Conservation (phyloP, 768 basidiomycete genomes). For the Mycena belliarum region DNA sequence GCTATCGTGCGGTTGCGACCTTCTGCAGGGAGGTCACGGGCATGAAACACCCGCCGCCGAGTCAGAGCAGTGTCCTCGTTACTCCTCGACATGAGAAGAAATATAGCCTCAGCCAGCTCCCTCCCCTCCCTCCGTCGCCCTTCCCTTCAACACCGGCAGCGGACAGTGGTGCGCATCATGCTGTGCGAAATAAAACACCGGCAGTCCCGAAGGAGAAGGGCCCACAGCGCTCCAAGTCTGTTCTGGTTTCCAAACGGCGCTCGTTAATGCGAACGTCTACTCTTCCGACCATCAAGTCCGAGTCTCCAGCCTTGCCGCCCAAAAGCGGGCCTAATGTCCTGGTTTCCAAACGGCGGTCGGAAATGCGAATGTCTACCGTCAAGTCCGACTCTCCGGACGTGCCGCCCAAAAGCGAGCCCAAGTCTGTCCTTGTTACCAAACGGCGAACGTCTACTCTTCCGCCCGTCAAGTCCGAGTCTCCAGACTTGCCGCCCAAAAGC, state of each 20-base stretch:
- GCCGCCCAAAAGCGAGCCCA: background rate
- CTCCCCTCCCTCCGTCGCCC: conserved; percentile 18
- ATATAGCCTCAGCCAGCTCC: conserved; percentile 14
- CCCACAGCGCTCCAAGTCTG: conserved; percentile 11
- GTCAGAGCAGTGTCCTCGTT: conserved; percentile 6
- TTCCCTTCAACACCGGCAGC: background rate
- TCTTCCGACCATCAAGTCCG: conserved; percentile 1
- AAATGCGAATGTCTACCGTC: conserved; percentile 14
- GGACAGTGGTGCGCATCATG: background rate
- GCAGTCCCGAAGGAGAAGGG: background rate
- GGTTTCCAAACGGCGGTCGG: conserved; percentile 6
- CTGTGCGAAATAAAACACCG: background rate
- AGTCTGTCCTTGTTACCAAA: too few species aligned
- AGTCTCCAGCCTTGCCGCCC: background rate
- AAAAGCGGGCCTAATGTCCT: background rate
- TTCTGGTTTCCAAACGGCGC: conserved; percentile 2
- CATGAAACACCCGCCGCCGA: conserved; percentile 30
- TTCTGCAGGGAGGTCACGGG: conserved; percentile 71
- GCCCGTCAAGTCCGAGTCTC: background rate
- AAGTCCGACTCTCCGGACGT: background rate
- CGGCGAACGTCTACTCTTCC: conserved; percentile 14
- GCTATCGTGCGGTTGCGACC: conserved; percentile 73
- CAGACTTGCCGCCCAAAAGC: background rate
- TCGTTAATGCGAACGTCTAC: conserved; percentile 15
- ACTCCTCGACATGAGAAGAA: conserved; percentile 2